Base-by-base conservation (phyloP, 768 basidiomycete species). In the Sporobolomyces roseus region DNA sequence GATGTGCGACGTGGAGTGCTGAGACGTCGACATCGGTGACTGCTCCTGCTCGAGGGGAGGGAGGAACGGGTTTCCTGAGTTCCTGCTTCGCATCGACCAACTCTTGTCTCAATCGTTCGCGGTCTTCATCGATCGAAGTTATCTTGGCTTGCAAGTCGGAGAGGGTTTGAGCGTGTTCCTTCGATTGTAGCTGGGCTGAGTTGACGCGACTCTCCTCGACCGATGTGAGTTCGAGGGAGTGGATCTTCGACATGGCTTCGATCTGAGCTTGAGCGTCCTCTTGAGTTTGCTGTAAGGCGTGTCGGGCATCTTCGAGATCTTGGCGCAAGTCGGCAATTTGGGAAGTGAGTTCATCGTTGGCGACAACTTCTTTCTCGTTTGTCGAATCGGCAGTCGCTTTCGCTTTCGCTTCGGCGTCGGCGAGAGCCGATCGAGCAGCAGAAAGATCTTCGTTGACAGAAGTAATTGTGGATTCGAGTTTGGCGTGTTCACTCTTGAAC, bases 1-100 rank as follows among this genome's bases (percentile, higher is more conserved):
- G 89, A 78, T 93, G 91, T 8, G 91, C 91, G 77, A 90, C 88
- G 71, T 92, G 88, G 75, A 89, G 79, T 75, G 82, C 84, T 77
- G 86, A 85, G 46, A 93, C 79, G 63, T 92, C 90, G 71, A 90
- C 89, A 73, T 85, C 87, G 41, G 88, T 84, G 12, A 90, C 85
- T 21, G 82, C 80, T 53, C 81, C 78, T 38, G 82, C 77, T 48
- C 79, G 77, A 27, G 78, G 75, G 1, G 77, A 79, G 7, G 43
- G 5, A 4, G 27, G n/a, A n/a, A n/a, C n/a, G n/a, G n/a, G 41
- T 4, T 17, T 33, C 33, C 9, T 45, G 43, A 45, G 52, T 13
- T 43, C 58, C 33, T 45, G 35, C 25, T 43, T 36, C 2, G 56
- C 58, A 17, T 61, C 62, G 19, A 30, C 66, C 25, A 64, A 58